Evolutionary conservation across 371 early-diverging fungal genomes (phyloP).

Genomic region (Zancudomyces culisetae): DNA sequence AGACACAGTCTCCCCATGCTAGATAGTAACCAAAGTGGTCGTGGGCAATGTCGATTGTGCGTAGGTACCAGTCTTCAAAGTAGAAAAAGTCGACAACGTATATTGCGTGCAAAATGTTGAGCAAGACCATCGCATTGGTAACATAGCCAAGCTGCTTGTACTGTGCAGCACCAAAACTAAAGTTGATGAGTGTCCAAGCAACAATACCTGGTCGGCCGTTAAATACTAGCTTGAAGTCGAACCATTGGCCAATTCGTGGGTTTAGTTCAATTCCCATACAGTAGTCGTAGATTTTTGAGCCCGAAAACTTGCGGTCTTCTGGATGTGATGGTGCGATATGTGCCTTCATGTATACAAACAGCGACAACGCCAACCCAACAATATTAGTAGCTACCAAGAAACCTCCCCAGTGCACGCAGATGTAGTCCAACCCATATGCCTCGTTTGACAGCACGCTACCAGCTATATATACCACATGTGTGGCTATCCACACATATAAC

Average conservation of each 20-base stretch:
- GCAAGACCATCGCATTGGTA: constrained; percentile 59
- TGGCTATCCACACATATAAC: constrained; percentile 44
- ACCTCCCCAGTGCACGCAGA: constrained; percentile 55
- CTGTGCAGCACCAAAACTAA: constrained; percentile 51
- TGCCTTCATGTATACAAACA: constrained; percentile 53
- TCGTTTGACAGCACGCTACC: constrained; percentile 31
- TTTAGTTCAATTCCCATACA: constrained; percentile 71
- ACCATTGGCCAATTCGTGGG: constrained; percentile 47
- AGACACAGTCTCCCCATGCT: constrained; percentile 60
- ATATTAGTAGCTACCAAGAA: constrained; percentile 49
- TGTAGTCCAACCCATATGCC: constrained; percentile 36
- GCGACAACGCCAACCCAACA: constrained; percentile 53
- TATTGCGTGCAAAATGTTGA: constrained; percentile 53
- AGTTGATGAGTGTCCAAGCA: constrained; percentile 58
- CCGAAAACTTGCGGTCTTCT: constrained; percentile 48
- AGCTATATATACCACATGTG: constrained; percentile 41
- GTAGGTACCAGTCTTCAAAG: constrained; percentile 57
- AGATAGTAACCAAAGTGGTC: constrained; percentile 91
- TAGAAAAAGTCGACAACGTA: constrained; percentile 54
- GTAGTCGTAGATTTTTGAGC: constrained; percentile 73
- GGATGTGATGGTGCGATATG: constrained; percentile 49
- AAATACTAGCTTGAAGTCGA: constrained; percentile 82
- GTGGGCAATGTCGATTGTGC: constrained; percentile 40
- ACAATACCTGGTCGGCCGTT: constrained; percentile 76
- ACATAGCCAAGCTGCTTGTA: constrained; percentile 39